Base-by-base conservation (phyloP, 2,329 filamentous ascomycete genomes). In the Exophiala xenobiotica region DNA sequence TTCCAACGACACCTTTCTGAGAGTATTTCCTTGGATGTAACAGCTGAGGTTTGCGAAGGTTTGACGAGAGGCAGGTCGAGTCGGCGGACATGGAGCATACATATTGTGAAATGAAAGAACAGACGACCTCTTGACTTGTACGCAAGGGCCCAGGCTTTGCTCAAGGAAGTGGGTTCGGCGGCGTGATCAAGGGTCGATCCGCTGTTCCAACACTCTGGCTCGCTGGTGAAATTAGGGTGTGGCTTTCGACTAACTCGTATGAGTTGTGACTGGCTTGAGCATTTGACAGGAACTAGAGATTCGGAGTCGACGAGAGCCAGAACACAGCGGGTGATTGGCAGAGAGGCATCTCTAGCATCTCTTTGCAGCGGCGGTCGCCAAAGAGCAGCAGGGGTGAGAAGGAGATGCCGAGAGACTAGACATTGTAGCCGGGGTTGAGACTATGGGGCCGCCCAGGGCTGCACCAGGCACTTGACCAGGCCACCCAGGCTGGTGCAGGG, bases 71-170 rank as follows among this genome's bases (percentile, higher is more conserved):
- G 50, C 43, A 53, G 24, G 43, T 53, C 23, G 26, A 48, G 50
- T 44, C 50, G 50, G 45, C 43, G 43, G 49, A 43, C 38, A 52
- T 42, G 50, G 44, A 38, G 50, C 41, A 53, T 48, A 43, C n/a
- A 40, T 40, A 40, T 23, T 18, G n/a, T n/a, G 20, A 24, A 11
- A 40, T 49, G 44, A 29, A 46, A 48, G 44, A 53, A 53, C 29
- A 48, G 53, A 51, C 35, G 54, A 57, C 19, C 20, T 22, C 19
- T 23, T 3, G n/a, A 14, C 11, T 26, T 47, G 40, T 51, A 47
- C 23, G 45, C 35, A 14, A 35, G 37, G n/a, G 51, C 43, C 57
- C 57, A 57, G 48, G 46, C 45, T 26, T 48, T 24, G 18, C 16
- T 22, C n/a, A 52, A 35, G 40, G 43, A 24, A 33, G 41, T 41